Evolutionary conservation across 2,329 filamentous ascomycete genomes (phyloP), one percentile per base, ranked within the genome.

Genomic region (Clonostachys rhizophaga): DNA sequence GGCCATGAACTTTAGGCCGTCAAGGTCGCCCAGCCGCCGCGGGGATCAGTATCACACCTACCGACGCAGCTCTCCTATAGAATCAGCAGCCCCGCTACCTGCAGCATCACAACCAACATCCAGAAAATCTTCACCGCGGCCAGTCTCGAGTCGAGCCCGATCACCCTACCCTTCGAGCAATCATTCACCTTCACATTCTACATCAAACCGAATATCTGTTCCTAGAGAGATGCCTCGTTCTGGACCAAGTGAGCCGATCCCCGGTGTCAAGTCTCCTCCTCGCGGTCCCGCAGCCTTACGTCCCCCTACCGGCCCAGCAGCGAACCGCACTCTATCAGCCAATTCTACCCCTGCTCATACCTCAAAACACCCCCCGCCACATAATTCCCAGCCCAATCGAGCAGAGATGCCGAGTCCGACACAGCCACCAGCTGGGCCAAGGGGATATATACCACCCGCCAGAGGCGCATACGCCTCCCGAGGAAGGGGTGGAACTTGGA

Each of bases 271-370:
- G 52, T 79, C 78, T 16, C 78, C 78, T 12, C 78, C 78, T 4
- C 72, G 76, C 45, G 78, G 76, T 0, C 78, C 78, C 30, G 76
- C 78, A 12, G 76, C 76, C 13, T 61, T 79, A 16, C 69, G 76
- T 50, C 74, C 76, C 17, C 76, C 77, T 4, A 78, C 71, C 1
- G 76, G 65, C 1, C 63, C 65, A 40, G 55, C 62, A 6, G 63
- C 59, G 34, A 58, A 58, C 18, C 65, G 72, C 54, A 73, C 56
- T 6, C 55, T 58, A 7, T 62, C 66, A 60, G 43, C 56, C 63
- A 7, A 65, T 63, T 36, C 63, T 65, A 36, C 59, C 63, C 7
- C 59, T 61, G 37, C 61, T 68, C 24, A 58, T 68, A n/a, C 72
- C 70, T 16, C 65, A 64, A 8, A 63, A 66, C 6, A 76, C 70